A percentile compares a stretch with the other conserved stretches of the same genome.
These are phyloP conservation scores for Lenzites betulinus DNA, from an alignment of 768 basidiomycete species.

Conservation along the genomic window DNA sequence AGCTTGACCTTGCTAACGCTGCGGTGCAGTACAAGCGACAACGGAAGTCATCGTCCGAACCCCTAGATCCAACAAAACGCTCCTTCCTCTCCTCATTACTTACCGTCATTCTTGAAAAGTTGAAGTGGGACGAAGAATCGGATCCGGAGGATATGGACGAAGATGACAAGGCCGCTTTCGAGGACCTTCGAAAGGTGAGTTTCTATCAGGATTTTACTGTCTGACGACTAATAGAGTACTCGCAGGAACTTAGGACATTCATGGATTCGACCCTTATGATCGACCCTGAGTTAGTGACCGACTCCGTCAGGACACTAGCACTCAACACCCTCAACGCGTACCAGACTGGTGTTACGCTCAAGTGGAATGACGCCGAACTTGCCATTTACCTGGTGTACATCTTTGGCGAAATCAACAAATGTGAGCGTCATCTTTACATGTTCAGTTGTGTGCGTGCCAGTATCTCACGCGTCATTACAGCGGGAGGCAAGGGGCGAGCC, in stretches of 20 bases:
- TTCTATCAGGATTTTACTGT: neutral
- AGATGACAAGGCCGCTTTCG: conserved; percentile 82
- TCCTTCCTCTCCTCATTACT: conserved; percentile 80
- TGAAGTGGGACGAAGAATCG: conserved; percentile 87
- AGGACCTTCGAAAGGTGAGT: conserved; percentile 79
- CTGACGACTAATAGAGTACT: neutral
- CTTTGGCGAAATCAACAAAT: conserved; percentile 91
- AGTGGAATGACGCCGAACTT: conserved; percentile 94
- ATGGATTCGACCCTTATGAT: conserved; percentile 86
- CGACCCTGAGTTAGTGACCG: conserved; percentile 83
- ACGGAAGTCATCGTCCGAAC: conserved; percentile 59
- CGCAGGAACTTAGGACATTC: conserved; percentile 80
- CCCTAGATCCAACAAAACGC: conserved; percentile 65
- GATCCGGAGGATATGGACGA: conserved; percentile 85
- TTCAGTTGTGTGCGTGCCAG: neutral
- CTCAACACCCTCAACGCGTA: conserved; percentile 74
- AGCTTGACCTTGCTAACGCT: neutral
- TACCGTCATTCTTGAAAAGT: conserved; percentile 77
- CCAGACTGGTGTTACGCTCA: conserved; percentile 59
- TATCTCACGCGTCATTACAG: conserved; percentile 37
- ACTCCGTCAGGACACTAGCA: conserved; percentile 71
- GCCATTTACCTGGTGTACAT: conserved; percentile 92
- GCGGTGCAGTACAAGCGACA: conserved; percentile 75
- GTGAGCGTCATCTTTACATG: conserved; percentile 49
- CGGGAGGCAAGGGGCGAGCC: conserved; percentile 76